phyloP scores from a whole-genome alignment of 2,329 filamentous ascomycete genomes.

The Apiospora koreana region DNA sequence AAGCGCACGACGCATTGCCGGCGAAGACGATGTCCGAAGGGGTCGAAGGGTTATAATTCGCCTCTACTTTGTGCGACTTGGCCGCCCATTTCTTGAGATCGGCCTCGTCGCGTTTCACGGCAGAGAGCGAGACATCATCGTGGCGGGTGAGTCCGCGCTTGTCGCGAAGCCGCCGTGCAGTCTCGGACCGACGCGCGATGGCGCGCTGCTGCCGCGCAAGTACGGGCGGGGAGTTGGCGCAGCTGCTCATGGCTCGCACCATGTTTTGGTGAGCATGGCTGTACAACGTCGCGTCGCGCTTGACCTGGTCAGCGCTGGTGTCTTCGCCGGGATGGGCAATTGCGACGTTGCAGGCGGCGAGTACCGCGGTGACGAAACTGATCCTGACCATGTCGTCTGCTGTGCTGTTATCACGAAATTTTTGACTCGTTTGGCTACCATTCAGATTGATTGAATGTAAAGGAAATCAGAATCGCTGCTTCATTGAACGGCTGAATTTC shows the following conservation, averaged over 20 bases:
- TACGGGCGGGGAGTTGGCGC: not conserved
- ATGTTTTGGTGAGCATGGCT: not conserved
- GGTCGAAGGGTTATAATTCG: not conserved
- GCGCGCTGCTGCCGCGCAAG: not conserved
- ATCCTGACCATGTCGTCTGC: not conserved
- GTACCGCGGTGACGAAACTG: not conserved
- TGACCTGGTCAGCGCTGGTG: not conserved
- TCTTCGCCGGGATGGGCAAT: not conserved
- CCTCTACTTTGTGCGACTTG: not conserved
- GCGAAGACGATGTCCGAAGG: slow-evolving; percentile 37
- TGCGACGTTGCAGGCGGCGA: not conserved
- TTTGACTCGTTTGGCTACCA: not conserved
- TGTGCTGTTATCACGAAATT: not conserved
- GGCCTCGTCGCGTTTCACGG: not conserved
- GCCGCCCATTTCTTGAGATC: not conserved
- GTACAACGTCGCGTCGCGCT: not conserved
- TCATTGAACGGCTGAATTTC: not conserved
- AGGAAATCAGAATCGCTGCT: not conserved
- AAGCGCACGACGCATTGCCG: slow-evolving; percentile 45
- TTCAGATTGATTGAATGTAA: not conserved
- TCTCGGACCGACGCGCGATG: not conserved
- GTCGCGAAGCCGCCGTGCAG: not conserved
- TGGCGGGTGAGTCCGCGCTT: not conserved
- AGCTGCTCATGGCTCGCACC: not conserved
- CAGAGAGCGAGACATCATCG: no score